Base-by-base conservation (phyloP, 2,329 filamentous ascomycete species). In the Fusarium camptoceras region DNA sequence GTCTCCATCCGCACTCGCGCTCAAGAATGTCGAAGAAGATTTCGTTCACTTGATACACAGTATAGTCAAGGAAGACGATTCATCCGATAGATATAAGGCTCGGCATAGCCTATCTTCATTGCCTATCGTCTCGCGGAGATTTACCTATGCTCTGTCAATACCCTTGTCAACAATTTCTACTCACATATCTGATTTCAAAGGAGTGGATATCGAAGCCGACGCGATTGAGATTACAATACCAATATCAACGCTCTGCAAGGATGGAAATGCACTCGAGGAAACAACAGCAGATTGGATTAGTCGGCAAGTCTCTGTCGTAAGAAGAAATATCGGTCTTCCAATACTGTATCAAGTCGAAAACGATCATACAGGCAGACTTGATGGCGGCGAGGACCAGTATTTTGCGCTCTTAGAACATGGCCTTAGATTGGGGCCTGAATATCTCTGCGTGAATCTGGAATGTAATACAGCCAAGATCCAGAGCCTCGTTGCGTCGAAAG, bases 1-100 rank as follows among this genome's bases (percentile, higher is more conserved):
- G 9, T 64, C 58, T 0, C 60, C 60, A 1, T 16, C 58, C 1
- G 60, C 60, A n/a, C 48, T 64, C 5, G 58, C 60, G 3, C 58
- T 64, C 0, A 64, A 64, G 16, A 63, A 49, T 16, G 60, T 63
- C 0, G 60, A 64, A 10, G 28, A 64, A 20, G 60, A 64, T 20
- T 64, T 63, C 1, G 11, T 64, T 0, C 49, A 63, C 3, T 6
- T 64, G 8, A 49, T 64, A 42, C 37, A 64, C 43, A 31, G 18
- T 1, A 49, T 63, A 10, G 61, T 51, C 3, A 2, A 25, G 4
- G 10, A 43, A 12, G 20, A 64, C 1, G 49, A 54, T 5, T 62
- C 25, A 1, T 25, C 25, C 14, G 18, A 41, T 6, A 63, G 24
- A 10, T 64, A 63, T 15, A 43, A 64, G 20, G 42, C 48, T 10